Evolutionary conservation across 2,329 filamentous ascomycete genomes (phyloP), one percentile per base, ranked within the genome.

Genomic region (Davidsoniella neocaledoniae): DNA sequence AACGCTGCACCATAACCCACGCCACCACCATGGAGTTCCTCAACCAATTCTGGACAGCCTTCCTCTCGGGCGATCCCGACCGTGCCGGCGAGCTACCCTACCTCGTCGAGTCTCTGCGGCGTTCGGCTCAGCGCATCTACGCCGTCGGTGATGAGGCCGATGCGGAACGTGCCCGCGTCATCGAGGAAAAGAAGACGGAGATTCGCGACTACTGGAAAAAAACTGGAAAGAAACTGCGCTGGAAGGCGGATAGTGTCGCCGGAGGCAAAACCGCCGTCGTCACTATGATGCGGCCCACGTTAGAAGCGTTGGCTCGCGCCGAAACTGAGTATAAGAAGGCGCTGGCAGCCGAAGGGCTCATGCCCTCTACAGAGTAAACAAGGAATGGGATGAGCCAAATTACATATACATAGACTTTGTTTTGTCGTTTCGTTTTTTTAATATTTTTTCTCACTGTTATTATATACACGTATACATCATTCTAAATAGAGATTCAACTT

Each of bases 21-120:
- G 88, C 88, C 48, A 98, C 91, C 0, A 93, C 86, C 0, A 82
- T 85, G 37, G 91, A 98, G 60, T 98, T 96, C 59, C 69, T 98
- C n/a, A 85, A 90, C 58, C 93, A 96, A 63, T 98, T 98, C 68
- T 98, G 90, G 90, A 75, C 77, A 33, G 79, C 88, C 0, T 98
- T 94, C 60, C 72, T 94, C 23, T 95, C 88, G 0, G 90, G 88
- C 12, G 86, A 95, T 60, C 68, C 84, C 1, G 81, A 86, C 53
- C 80, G 86, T 33, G 85, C 86, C 0, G 72, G 73, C 40, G 90
- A 98, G 64, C 72, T 95, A 12, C 78, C 80, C 5, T 86, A 84
- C 54, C 73, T 95, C 43, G 79, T 83, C 6, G 85, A 94, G 61
- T 90, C 87, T 8, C 71, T 98, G 12, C 76, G 77, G 53, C 77